A percentile compares a stretch with the other conserved stretches of the same genome.
Evolutionary conservation across 1,284 basidiomycete genomes (phyloP).

Genomic region (Cutaneotrichosporon dermatis): DNA sequence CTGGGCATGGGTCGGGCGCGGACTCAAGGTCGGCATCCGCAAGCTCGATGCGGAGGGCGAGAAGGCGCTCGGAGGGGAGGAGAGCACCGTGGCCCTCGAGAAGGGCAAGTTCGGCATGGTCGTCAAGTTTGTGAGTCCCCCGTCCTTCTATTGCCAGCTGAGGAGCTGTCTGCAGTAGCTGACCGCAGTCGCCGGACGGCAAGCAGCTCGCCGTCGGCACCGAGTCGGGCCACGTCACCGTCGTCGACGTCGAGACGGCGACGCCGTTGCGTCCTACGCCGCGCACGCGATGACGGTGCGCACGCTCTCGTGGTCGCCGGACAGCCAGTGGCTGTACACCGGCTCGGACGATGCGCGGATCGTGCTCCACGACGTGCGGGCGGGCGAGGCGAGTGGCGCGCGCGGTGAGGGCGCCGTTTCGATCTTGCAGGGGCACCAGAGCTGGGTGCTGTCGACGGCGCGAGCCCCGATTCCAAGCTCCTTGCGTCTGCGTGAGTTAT

Average conservation of each 20-base stretch:
- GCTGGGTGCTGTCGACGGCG: conserved; percentile 78
- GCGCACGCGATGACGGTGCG: conserved; percentile 82
- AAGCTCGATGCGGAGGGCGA: conserved; percentile 53
- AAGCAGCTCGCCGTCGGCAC: conserved; percentile 68
- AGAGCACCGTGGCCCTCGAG: conserved; percentile 57
- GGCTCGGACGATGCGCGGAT: conserved; percentile 84
- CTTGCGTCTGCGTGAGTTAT: conserved; percentile 71
- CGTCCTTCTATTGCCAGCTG: no score
- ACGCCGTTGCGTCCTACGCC: conserved; percentile 65
- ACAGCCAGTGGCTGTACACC: conserved; percentile 69
- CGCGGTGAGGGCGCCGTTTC: conserved; percentile 64
- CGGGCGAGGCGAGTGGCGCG: conserved; percentile 29
- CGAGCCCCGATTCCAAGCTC: conserved; percentile 71
- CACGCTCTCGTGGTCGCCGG: conserved; percentile 74
- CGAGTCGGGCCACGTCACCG: conserved; percentile 73
- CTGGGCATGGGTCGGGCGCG: conserved; percentile 72
- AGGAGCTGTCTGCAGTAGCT: background rate
- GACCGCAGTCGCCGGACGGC: conserved; percentile 72
- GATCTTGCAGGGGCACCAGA: conserved; percentile 73
- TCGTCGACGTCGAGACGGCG: conserved; percentile 68
- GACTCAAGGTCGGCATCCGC: conserved; percentile 59
- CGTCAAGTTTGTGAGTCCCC: conserved; percentile 64
- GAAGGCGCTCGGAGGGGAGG: conserved; percentile 46
- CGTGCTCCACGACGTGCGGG: conserved; percentile 72
- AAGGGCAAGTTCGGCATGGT: conserved; percentile 77